phyloP scores from a whole-genome alignment of 2,329 filamentous ascomycete species.

The Plenodomus tracheiphilus region DNA sequence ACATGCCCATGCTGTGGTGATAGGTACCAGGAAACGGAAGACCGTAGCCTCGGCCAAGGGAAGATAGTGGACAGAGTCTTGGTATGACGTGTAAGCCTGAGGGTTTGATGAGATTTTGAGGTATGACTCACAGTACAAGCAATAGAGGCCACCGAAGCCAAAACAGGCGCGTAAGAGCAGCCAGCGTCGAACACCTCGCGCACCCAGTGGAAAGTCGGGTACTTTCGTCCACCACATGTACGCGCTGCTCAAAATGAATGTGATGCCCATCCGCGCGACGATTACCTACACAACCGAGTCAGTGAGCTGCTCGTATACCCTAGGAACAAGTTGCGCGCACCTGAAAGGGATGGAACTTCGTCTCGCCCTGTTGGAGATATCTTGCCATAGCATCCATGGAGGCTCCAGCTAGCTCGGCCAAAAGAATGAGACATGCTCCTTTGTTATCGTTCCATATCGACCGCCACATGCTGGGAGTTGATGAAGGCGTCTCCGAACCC shows the following conservation, averaged over 20 bases:
- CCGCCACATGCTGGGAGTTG: conserved; percentile 7
- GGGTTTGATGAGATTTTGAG: not conserved
- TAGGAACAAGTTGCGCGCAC: not conserved
- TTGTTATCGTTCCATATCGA: conserved; percentile 13
- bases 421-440: conserved; percentile 13
- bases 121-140: conserved; percentile 18
- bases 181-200: conserved; percentile 10
- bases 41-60: conserved; percentile 82
- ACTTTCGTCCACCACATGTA: conserved; percentile 70
- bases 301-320: not conserved
- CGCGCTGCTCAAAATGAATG: conserved; percentile 62
- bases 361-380: conserved; percentile 14
- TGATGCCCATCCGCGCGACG: conserved; percentile 76
- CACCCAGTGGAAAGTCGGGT: conserved; percentile 17
- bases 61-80: conserved; percentile 69
- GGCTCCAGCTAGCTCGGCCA: conserved; percentile 10
- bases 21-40: conserved; percentile 78
- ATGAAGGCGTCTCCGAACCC: not conserved
- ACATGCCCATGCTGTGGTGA: conserved; percentile 74
- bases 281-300: conserved; percentile 60
- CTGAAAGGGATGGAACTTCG: conserved; percentile 15
- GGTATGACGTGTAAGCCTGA: not conserved
- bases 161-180: conserved; percentile 15
- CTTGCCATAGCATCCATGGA: conserved; percentile 16
- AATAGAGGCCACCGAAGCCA: conserved; percentile 18